These are phyloP conservation scores for Suillus weaverae DNA, from an alignment of 768 basidiomycete species.

Conservation along the genomic window DNA sequence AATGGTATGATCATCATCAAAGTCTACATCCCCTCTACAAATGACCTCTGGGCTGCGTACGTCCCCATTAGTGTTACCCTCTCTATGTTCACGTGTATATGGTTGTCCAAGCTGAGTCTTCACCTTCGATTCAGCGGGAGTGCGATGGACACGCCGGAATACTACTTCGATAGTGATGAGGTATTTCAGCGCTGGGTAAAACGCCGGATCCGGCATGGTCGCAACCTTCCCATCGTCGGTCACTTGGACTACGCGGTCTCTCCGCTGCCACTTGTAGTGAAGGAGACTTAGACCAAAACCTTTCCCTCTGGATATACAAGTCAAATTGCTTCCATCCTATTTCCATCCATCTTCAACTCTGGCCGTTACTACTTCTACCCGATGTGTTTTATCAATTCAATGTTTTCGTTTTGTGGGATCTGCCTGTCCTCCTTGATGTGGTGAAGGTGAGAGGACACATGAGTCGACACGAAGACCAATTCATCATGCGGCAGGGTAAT, in stretches of 20 bases:
- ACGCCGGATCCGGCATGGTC: slow-evolving; percentile 32
- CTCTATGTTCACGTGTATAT: slow-evolving; percentile 30
- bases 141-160: slow-evolving; percentile 27
- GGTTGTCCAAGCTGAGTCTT: slow-evolving; percentile 38
- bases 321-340: neutral
- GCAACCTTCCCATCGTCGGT: slow-evolving; percentile 37
- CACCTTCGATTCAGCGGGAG: slow-evolving; percentile 34
- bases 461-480: neutral
- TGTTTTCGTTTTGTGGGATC: neutral
- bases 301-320: neutral
- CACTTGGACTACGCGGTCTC: slow-evolving; percentile 15
- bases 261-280: too few species aligned
- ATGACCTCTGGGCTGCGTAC: slow-evolving; percentile 41
- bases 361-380: neutral
- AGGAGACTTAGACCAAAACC: neutral
- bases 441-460: neutral
- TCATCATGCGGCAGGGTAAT: neutral
- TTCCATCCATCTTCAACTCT: neutral
- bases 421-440: neutral
- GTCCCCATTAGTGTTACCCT: slow-evolving; percentile 34
- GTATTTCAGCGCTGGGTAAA: slow-evolving; percentile 36
- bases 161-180: slow-evolving; percentile 32
- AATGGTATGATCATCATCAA: slow-evolving; percentile 39
- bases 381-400: neutral
- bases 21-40: slow-evolving; percentile 38